Conservation (phyloP, 83 land plant species). For the Isoetes engelmannii region DNA sequence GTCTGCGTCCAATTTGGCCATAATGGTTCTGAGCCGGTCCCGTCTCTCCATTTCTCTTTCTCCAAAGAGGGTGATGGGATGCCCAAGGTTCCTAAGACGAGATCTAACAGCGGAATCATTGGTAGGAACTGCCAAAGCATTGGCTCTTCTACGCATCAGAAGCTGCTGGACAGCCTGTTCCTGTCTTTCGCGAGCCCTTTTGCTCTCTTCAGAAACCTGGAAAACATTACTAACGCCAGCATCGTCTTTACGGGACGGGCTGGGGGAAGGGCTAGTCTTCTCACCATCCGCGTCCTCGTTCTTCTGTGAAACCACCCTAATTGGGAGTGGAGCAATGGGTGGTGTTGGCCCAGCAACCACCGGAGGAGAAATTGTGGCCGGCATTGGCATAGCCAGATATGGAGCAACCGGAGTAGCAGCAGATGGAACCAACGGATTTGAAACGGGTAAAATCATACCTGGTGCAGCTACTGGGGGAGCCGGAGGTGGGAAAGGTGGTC, state of each 20-base stretch:
- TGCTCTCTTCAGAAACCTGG: slow-evolving; percentile 79
- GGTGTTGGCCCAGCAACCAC: slow-evolving; percentile 22
- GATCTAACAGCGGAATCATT: slow-evolving; percentile 79
- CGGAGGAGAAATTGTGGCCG: slow-evolving; percentile 26
- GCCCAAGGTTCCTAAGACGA: slow-evolving; percentile 76
- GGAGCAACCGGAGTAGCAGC: not conserved
- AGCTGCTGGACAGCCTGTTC: slow-evolving; percentile 73
- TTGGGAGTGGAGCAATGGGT: slow-evolving; percentile 29
- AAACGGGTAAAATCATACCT: slow-evolving; percentile 16
- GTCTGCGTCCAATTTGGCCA: slow-evolving; percentile 80
- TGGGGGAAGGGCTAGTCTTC: slow-evolving; percentile 17
- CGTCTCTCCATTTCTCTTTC: slow-evolving; percentile 99
- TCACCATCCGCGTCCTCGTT: slow-evolving; percentile 21
- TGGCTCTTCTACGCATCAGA: slow-evolving; percentile 70
- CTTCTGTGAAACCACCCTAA: slow-evolving; percentile 15
- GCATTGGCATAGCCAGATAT: slow-evolving; percentile 9
- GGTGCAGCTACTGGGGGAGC: slow-evolving; percentile 10
- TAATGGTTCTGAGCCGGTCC: slow-evolving; percentile 68
- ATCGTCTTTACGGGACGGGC: slow-evolving; percentile 8
- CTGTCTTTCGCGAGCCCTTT: slow-evolving; percentile 59
- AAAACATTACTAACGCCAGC: slow-evolving; percentile 27
- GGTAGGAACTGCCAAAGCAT: slow-evolving; percentile 92
- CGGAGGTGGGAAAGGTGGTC: slow-evolving; percentile 14
- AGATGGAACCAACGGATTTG: not conserved
- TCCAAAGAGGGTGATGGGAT: slow-evolving; percentile 89